A percentile compares a stretch with the other conserved stretches of the same genome.
These are phyloP conservation scores for Trichoderma erinaceum DNA, from an alignment of 495 filamentous ascomycete species.

Conservation along the genomic window DNA sequence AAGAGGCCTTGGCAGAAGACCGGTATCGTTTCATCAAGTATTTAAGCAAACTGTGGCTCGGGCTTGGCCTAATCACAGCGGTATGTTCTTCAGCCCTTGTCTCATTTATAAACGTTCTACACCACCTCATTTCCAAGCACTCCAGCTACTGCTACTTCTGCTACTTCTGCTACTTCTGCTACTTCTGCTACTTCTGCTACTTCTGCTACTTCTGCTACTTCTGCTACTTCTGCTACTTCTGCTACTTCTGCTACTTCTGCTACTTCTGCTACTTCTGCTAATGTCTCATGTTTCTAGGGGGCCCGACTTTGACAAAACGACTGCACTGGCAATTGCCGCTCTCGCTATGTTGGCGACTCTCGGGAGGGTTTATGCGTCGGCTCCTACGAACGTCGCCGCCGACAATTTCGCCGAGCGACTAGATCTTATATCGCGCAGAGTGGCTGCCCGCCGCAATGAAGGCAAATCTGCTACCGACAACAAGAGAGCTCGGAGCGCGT, in stretches of 20 bases:
- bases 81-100: constrained; percentile 4
- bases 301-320: constrained; percentile 18
- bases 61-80: constrained; percentile 8
- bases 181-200: too few species aligned
- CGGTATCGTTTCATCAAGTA: constrained; percentile 10
- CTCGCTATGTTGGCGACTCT: constrained; percentile 9
- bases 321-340: not conserved
- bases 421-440: not conserved
- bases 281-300: constrained; percentile 4
- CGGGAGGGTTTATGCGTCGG: constrained; percentile 1
- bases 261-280: too few species aligned
- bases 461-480: not conserved
- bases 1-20: constrained; percentile 12
- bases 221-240: too few species aligned
- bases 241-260: too few species aligned
- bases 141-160: too few species aligned
- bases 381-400: constrained; percentile 10
- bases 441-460: constrained; percentile 6
- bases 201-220: too few species aligned
- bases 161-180: too few species aligned
- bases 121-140: too few species aligned
- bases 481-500: not conserved
- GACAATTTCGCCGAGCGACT: constrained; percentile 15
- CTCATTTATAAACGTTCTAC: too few species aligned
- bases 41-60: not conserved